Conservation (phyloP, 2,329 filamentous ascomycete genomes). For the Alternaria postmessia region DNA sequence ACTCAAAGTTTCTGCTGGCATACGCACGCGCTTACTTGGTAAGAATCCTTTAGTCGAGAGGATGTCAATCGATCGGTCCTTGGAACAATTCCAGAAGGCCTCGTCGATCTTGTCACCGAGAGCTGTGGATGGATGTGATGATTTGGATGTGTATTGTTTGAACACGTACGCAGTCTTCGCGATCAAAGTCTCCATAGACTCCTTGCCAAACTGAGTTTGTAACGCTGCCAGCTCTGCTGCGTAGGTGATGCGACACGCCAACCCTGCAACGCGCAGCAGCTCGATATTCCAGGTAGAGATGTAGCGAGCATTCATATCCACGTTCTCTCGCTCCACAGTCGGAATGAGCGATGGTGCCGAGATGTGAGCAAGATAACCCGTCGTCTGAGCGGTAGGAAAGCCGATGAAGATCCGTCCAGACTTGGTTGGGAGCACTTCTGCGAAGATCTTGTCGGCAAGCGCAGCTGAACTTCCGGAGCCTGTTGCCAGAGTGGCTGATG, state of each 20-base stretch:
- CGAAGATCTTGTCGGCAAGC: conserved; percentile 80
- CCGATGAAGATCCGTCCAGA: conserved; percentile 95
- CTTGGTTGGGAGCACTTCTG: conserved; percentile 87
- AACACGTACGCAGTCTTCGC: conserved; percentile 83
- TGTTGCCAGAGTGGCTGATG: conserved; percentile 68
- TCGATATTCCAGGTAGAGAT: conserved; percentile 96
- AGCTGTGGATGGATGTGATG: conserved; percentile 86
- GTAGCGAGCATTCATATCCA: conserved; percentile 94
- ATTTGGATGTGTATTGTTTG: conserved; percentile 85
- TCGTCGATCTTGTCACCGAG: conserved; percentile 91
- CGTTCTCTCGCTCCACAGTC: conserved; percentile 95
- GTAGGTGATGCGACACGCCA: conserved; percentile 88
- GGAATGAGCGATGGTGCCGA: conserved; percentile 96
- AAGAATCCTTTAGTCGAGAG: conserved; percentile 88
- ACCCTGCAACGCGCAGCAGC: conserved; percentile 87
- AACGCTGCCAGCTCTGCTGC: conserved; percentile 76
- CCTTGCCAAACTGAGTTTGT: conserved; percentile 66
- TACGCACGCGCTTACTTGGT: conserved; percentile 81
- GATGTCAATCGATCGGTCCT: conserved; percentile 78
- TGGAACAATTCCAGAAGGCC: conserved; percentile 93
- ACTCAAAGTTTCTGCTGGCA: conserved; percentile 72
- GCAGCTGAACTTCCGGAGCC: conserved; percentile 59
- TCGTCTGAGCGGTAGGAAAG: conserved; percentile 97
- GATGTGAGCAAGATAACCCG: conserved; percentile 90
- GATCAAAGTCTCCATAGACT: conserved; percentile 68